phyloP scores from a whole-genome alignment of 2,329 filamentous ascomycete species.

The Chrysosporium queenslandicum region DNA sequence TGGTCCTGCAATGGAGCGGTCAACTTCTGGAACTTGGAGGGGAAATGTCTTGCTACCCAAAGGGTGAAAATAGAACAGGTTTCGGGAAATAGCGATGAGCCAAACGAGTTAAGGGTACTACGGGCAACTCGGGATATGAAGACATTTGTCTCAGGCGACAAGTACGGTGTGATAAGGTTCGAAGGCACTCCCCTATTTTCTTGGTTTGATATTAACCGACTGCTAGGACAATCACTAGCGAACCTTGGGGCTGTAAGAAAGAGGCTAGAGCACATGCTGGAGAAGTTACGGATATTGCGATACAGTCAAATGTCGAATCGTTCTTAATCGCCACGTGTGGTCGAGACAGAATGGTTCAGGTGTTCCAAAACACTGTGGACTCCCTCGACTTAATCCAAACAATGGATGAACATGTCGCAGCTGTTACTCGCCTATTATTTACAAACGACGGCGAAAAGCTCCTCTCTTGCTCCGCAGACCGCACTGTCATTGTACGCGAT shows the following conservation, averaged over 20 bases:
- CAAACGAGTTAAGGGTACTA: slow-evolving; percentile 51
- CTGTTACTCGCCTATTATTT: slow-evolving; percentile 69
- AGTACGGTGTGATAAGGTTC: slow-evolving; percentile 63
- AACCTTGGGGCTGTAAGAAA: slow-evolving; percentile 52
- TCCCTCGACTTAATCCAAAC: slow-evolving; percentile 76
- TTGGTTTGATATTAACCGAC: slow-evolving; percentile 18
- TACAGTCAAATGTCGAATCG: slow-evolving; percentile 53
- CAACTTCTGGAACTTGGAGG: slow-evolving; percentile 70
- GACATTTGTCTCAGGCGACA: slow-evolving; percentile 73
- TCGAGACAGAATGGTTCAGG: slow-evolving; percentile 80
- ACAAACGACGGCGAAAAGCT: slow-evolving; percentile 59
- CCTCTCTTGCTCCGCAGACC: slow-evolving; percentile 79
- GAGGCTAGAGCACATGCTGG: slow-evolving; percentile 77
- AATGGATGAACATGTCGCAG: slow-evolving; percentile 79
- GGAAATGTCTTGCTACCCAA: slow-evolving; percentile 55
- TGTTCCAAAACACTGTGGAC: slow-evolving; percentile 58
- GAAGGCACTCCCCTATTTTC: slow-evolving; percentile 14
- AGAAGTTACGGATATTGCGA: slow-evolving; percentile 71
- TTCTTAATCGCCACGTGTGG: slow-evolving; percentile 72
- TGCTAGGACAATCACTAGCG: slow-evolving; percentile 30
- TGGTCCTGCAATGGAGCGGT: slow-evolving; percentile 77
- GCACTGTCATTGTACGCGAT: slow-evolving; percentile 75
- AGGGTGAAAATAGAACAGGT: slow-evolving; percentile 60
- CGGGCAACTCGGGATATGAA: slow-evolving; percentile 51
- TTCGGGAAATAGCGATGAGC: slow-evolving; percentile 35